phyloP scores from a whole-genome alignment of 2,329 filamentous ascomycete species.

The Tympanopsis confertula region DNA sequence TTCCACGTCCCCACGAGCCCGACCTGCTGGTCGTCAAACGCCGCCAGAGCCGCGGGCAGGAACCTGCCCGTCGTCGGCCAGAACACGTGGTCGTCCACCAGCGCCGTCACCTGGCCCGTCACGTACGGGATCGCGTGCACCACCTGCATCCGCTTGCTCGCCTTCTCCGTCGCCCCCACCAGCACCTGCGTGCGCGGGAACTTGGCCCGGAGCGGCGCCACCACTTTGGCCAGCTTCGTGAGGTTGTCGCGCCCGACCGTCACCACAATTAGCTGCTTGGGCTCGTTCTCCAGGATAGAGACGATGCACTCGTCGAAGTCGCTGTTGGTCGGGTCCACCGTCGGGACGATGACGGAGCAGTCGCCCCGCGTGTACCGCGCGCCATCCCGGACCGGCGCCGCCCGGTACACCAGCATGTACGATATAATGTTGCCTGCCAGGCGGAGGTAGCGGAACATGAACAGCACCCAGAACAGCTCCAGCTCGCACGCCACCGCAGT shows the following conservation, averaged over 20 bases:
- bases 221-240: constrained; percentile 4
- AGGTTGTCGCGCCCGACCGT: constrained; percentile 23
- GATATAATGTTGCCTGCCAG: constrained; percentile 28
- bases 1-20: constrained; percentile 47
- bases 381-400: constrained; percentile 12
- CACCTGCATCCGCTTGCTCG: constrained; percentile 38
- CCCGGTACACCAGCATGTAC: constrained; percentile 23
- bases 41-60: constrained; percentile 26
- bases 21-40: constrained; percentile 30
- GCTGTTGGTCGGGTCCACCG: constrained; percentile 26
- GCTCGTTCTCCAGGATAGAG: constrained; percentile 24
- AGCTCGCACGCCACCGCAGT: no score
- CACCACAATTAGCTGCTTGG: constrained; percentile 27
- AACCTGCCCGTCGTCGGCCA: constrained; percentile 27
- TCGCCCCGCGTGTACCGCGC: constrained; percentile 22
- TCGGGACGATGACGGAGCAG: constrained; percentile 39
- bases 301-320: constrained; percentile 28
- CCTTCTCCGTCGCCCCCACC: constrained; percentile 16
- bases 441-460: constrained; percentile 32
- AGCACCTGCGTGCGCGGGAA: constrained; percentile 11
- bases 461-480: constrained; percentile 23
- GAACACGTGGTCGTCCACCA: constrained; percentile 40
- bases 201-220: constrained; percentile 4
- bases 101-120: constrained; percentile 27
- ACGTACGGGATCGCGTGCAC: constrained; percentile 22